Evolutionary conservation across 2,329 filamentous ascomycete genomes (phyloP).

Genomic region (Penicillium sp.): DNA sequence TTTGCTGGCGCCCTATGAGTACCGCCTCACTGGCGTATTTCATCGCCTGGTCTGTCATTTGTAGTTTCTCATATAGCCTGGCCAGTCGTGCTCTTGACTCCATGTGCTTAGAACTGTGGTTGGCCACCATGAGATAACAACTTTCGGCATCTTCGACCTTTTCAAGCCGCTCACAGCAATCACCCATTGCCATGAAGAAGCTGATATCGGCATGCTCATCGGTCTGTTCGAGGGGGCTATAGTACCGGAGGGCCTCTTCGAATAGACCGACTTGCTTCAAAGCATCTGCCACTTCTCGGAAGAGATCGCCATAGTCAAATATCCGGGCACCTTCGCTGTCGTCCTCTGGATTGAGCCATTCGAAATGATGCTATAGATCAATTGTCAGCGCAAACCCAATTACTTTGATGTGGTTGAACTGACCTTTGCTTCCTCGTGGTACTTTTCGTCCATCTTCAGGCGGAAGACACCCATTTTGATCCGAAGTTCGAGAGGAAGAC

Average conservation of each 20-base stretch:
- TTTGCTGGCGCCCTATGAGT: slow-evolving; percentile 56
- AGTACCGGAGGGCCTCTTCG: slow-evolving; percentile 61
- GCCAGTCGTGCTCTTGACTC: slow-evolving; percentile 78
- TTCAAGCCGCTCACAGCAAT: slow-evolving; percentile 67
- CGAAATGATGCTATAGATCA: slow-evolving; percentile 61
- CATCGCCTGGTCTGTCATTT: slow-evolving; percentile 74
- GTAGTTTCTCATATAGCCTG: slow-evolving; percentile 77
- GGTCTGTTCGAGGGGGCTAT: slow-evolving; percentile 53
- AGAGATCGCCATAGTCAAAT: slow-evolving; percentile 74
- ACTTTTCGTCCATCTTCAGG: slow-evolving; percentile 65
- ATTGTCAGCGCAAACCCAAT: slow-evolving; percentile 6
- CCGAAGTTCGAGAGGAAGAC: slow-evolving; percentile 78
- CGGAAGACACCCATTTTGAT: slow-evolving; percentile 82
- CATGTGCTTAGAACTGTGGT: slow-evolving; percentile 70
- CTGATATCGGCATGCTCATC: slow-evolving; percentile 50
- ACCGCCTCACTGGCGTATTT: slow-evolving; percentile 76
- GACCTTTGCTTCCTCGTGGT: slow-evolving; percentile 72
- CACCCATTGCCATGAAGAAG: slow-evolving; percentile 54
- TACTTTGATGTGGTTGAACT: slow-evolving; percentile 30
- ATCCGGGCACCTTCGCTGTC: slow-evolving; percentile 53
- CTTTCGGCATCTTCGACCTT: slow-evolving; percentile 72
- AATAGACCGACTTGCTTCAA: slow-evolving; percentile 55
- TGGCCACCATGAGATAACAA: slow-evolving; percentile 73
- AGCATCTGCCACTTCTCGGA: slow-evolving; percentile 68
- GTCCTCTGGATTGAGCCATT: slow-evolving; percentile 69